Percentiles rank a stretch among this genome's conserved stretches.
Evolutionary conservation across 352 stramenopile genomes (phyloP).

Genomic region (Phytophthora tubulina): DNA sequence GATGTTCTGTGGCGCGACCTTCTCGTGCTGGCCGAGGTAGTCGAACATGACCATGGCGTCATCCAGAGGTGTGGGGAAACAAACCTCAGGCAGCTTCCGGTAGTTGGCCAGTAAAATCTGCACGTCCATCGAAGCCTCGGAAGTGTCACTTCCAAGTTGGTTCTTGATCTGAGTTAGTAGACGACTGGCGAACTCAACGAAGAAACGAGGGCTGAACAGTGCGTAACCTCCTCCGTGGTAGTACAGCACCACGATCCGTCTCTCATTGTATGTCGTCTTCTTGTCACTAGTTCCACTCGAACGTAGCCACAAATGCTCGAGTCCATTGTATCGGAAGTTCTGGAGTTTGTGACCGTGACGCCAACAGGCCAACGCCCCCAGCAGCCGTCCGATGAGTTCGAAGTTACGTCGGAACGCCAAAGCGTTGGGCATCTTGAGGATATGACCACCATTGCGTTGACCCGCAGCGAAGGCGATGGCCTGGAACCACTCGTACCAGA

Average conservation of each 20-base stretch:
- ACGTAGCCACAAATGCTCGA: conserved; percentile 65
- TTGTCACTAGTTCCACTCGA: conserved; percentile 1
- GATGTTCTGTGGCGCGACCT: conserved; percentile 43
- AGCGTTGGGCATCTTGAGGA: conserved; percentile 52
- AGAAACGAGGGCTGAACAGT: conserved; percentile 63
- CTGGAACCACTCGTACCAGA: conserved; percentile 56
- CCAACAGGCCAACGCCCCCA: conserved; percentile 44
- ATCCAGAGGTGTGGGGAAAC: conserved; percentile 55
- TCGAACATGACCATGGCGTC: conserved; percentile 61
- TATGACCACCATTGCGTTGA: conserved; percentile 40
- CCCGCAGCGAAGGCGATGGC: conserved; percentile 44
- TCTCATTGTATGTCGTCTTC: neutral
- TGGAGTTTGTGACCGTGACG: conserved; percentile 35
- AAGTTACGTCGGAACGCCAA: conserved; percentile 47
- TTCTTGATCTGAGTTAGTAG: conserved; percentile 36
- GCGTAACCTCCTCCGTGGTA: conserved; percentile 70
- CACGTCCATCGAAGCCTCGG: conserved; percentile 40
- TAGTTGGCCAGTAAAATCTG: conserved; percentile 77
- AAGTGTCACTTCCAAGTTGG: conserved; percentile 19
- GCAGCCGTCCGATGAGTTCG: conserved; percentile 43
- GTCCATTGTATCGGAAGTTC: conserved; percentile 48
- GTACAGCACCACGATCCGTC: conserved; percentile 61
- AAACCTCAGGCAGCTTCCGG: conserved; percentile 60
- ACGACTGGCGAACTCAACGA: conserved; percentile 57
- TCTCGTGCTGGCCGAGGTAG: conserved; percentile 43